Percentiles rank a stretch among this genome's conserved stretches.
Conservation (phyloP, 2,329 filamentous ascomycete species). For the Aspergillus sclerotialis region DNA sequence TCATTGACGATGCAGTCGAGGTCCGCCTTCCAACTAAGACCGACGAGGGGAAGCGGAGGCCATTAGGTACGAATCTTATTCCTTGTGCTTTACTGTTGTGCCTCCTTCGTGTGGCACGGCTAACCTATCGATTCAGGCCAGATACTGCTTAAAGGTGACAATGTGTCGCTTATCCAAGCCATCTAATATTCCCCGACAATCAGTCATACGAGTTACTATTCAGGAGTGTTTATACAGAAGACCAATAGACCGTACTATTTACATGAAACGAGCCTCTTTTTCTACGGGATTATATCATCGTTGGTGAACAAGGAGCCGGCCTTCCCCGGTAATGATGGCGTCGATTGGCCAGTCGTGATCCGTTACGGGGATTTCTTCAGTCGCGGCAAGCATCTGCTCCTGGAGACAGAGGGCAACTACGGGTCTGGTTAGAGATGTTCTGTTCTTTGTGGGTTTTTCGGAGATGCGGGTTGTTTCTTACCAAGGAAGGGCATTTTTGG, state of each 20-base stretch:
- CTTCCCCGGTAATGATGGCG: constrained; percentile 66
- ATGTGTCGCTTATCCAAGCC: constrained; percentile 71
- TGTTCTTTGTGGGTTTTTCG: constrained; percentile 2
- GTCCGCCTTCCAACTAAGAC: constrained; percentile 79
- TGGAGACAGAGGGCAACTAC: constrained; percentile 72
- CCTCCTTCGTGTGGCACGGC: constrained; percentile 2
- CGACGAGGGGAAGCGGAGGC: constrained; percentile 69
- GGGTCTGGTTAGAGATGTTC: constrained; percentile 19
- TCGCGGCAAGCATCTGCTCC: constrained; percentile 70
- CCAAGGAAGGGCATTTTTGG: constrained; percentile 52
- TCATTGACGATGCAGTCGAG: constrained; percentile 91
- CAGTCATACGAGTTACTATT: constrained; percentile 11
- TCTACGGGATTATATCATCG: constrained; percentile 13
- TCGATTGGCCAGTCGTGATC: constrained; percentile 73
- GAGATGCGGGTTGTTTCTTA: constrained; percentile 30
- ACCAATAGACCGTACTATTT: constrained; percentile 13
- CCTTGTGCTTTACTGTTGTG: neutral
- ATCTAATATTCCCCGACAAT: constrained; percentile 24
- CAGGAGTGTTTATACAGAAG: constrained; percentile 10
- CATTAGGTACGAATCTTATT: constrained; percentile 61
- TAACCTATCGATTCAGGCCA: constrained; percentile 51
- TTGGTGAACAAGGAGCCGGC: constrained; percentile 44
- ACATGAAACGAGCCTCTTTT: constrained; percentile 12
- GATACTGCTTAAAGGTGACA: constrained; percentile 82
- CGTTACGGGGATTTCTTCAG: constrained; percentile 64